Conservation (phyloP, 768 basidiomycete genomes). For the Phanerodontia chrysosporium region DNA sequence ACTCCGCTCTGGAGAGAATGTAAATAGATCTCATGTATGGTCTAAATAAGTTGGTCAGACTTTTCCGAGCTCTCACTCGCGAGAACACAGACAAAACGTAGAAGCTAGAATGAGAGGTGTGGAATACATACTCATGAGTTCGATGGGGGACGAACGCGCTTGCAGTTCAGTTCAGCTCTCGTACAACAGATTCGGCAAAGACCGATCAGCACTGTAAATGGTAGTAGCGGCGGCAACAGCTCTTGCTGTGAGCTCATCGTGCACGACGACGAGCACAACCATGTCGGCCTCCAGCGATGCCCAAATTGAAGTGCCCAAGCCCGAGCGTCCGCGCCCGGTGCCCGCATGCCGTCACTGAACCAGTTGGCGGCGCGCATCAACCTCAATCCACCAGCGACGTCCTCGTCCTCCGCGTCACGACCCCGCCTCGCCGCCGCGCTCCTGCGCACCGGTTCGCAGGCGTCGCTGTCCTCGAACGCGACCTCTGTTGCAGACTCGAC, state of each 20-base stretch:
- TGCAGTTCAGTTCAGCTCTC: too few relatives aligned
- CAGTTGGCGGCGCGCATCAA: slow-evolving; percentile 79
- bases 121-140: too few relatives aligned
- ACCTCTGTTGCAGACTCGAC: slow-evolving; percentile 51
- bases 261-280: slow-evolving; percentile 11
- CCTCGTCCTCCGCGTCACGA: slow-evolving; percentile 37
- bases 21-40: background rate
- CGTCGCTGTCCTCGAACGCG: slow-evolving; percentile 38
- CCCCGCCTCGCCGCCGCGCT: slow-evolving; percentile 74
- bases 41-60: too few relatives aligned
- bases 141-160: too few relatives aligned
- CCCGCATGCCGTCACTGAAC: slow-evolving; percentile 69
- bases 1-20: background rate
- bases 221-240: background rate
- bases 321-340: slow-evolving; percentile 30
- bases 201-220: background rate
- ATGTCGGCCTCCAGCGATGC: slow-evolving; percentile 19
- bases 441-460: slow-evolving; percentile 56
- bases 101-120: too few relatives aligned
- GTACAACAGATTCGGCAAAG: too few relatives aligned
- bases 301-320: slow-evolving; percentile 32
- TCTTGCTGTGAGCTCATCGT: slow-evolving; percentile 1
- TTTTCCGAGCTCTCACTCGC: too few relatives aligned
- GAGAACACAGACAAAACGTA: too few relatives aligned
- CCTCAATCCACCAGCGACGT: slow-evolving; percentile 32